Base-by-base conservation (phyloP, 768 basidiomycete species). In the Chiua virens region DNA sequence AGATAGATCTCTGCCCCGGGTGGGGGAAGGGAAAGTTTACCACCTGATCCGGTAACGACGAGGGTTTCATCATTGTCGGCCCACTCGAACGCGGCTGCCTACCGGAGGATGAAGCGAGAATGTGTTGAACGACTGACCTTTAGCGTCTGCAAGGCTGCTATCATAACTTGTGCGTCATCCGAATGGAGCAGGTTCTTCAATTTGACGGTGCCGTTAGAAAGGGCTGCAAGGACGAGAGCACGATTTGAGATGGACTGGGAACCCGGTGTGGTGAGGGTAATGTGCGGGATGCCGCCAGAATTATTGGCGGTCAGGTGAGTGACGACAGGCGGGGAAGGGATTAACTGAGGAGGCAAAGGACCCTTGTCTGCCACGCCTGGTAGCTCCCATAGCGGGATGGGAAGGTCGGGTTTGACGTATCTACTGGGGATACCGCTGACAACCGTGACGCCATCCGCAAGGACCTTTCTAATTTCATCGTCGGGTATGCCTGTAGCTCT, bases 141-240 rank as follows among this genome's bases (percentile, higher is more conserved):
- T 55, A 99, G 81, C 47, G 93, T 91, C 39, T 82, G 74, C 27
- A 98, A 77, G 32, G 95, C 96, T 4, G 86, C 78, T 93, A 98
- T 98, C 97, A 99, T 99, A 47, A 99, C 96, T 59, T 95, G 93
- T 0, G 97, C 98, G 65, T 99, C 96, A 62, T 98, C 96, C 4
- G 94, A 97, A 65, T 98, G 96, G 32, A 99, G 76, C 5, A 99
- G 73, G 60, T 99, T 99, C 69, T 77, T 86, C 49, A 99, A 72
- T 54, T 87, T 78, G 71, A 95, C 97, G 0, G 87, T 91, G 2
- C 96, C 97, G 41, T 80, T 82, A 0, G 84, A 93, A 14, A 99
- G 82, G 1, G 96, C 94, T 9, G 97, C 96, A 25, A 99, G 82
- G 2, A 98, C 86, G 36, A 99, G 75, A 1, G 91, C 93, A 28